Base-by-base conservation (phyloP, 768 basidiomycete genomes). In the Punctularia strigosozonata region DNA sequence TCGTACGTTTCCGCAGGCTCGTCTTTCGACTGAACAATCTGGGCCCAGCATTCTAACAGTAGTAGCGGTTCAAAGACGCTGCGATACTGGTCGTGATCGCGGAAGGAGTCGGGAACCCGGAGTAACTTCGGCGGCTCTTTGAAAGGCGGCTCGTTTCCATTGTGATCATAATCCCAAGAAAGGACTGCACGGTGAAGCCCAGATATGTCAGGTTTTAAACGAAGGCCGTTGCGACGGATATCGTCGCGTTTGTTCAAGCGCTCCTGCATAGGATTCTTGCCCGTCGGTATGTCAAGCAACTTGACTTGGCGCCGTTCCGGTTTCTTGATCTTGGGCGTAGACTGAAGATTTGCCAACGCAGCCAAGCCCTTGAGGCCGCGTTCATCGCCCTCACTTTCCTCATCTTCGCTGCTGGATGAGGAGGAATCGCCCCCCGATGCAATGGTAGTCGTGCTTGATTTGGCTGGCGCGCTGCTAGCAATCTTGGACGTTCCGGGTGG, bases 31-130 rank as follows among this genome's bases (percentile, higher is more conserved):
- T 86, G 76, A 6, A 68, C 51, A 18, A 94, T 71, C 52, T 94
- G 88, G 21, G 81, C 75, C 92, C 95, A 97, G 45, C 86, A 79
- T 59, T 99, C 95, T 42, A 86, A 62, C 15, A 91, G 60, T 20
- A 98, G 62, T 13, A 98, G 67, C 2, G 94, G 91, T 52, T 88
- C 77, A 54, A 95, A 90, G 32, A 81, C 66, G 18, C 62, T 61
- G 30, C 72, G 69, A 56, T 94, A 98, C 15, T 87, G 72, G 1
- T 62, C 54, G 41, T 79, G 71, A 37, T 73, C 69, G 2, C 49
- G 41, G 56, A 97, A 98, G 8, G 55, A 62, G 39, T 77, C 70
- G 1, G 86, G 84, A 6, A 95, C 67, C 14, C 56, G 59, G 10
- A 55, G 36, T 22, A 68, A 50, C 1, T 53, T 37, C 4, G 63